A percentile compares a stretch with the other conserved stretches of the same genome.
Evolutionary conservation across 1,284 basidiomycete species (phyloP).

Genomic region (Fistulinella staudtii): DNA sequence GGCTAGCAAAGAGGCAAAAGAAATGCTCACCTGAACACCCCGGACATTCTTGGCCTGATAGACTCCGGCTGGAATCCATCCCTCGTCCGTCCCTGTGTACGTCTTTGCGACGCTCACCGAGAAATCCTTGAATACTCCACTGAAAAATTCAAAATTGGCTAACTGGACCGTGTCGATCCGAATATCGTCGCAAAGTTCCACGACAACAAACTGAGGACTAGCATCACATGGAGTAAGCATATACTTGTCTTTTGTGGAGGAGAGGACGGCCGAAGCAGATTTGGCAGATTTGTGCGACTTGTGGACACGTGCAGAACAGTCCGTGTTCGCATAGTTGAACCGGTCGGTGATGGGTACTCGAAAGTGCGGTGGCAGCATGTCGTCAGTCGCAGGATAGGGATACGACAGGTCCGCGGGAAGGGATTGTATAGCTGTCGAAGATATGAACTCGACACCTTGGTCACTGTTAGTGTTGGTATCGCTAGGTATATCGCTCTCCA

Average conservation of each 20-base stretch:
- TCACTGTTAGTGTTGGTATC: slow-evolving; percentile 1
- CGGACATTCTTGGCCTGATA: slow-evolving; percentile 88
- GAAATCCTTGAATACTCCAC: slow-evolving; percentile 93
- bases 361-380: slow-evolving; percentile 52
- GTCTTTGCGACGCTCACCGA: slow-evolving; percentile 82
- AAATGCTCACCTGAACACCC: slow-evolving; percentile 79
- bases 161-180: slow-evolving; percentile 94
- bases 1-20: background rate
- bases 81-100: slow-evolving; percentile 58
- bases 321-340: slow-evolving; percentile 92
- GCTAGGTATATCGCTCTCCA: slow-evolving; percentile 24
- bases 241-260: slow-evolving; percentile 90
- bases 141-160: slow-evolving; percentile 98
- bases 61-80: slow-evolving; percentile 69
- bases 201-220: slow-evolving; percentile 79
- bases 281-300: slow-evolving; percentile 80
- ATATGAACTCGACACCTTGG: too few relatives aligned
- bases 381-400: slow-evolving; percentile 10
- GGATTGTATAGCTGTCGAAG: background rate
- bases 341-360: slow-evolving; percentile 68
- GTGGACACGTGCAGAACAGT: slow-evolving; percentile 93
- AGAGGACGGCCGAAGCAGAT: slow-evolving; percentile 80
- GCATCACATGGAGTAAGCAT: slow-evolving; percentile 89
- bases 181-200: slow-evolving; percentile 97
- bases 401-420: background rate